Evolutionary conservation across 257 asterid genomes (phyloP), one percentile per base, ranked within the genome.

Genomic region (Ophiorrhiza pumila): DNA sequence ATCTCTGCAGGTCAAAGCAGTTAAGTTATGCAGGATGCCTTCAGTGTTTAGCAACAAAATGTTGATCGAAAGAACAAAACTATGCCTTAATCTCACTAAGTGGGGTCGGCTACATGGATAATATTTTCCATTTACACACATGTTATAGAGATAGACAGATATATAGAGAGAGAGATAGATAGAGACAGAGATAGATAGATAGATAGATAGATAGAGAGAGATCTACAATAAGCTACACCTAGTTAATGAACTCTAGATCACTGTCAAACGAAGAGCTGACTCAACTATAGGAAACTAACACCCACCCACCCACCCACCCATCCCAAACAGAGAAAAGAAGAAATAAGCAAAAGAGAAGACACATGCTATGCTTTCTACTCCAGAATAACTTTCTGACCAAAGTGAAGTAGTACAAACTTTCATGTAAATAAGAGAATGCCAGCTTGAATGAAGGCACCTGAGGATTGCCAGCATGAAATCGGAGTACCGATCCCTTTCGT

Each of bases 381-480:
- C 10, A 35, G 2, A 62, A 20, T 37, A 62, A 34, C 29, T 29
- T 20, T 3, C 25, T 47, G 10, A 50, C 43, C 37, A 22, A 17
- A 50, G 32, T 7, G 22, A 41, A 18, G 8, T 63, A 17, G 15
- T 27, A 23, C 61, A 50, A 29, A 59, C 64, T 32, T 46, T 59
- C 23, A 37, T 22, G 45, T 35, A 49, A 46, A 23, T 34, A 41
- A 58, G 52, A 64, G 47, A 77, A 59, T 67, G 65, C 69, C 29
- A 70, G 62, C 73, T 47, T 35, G 47, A 57, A 74, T 68, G 76
- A 70, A 77, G 68, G 81, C 77, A 95, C 99, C 98, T 95, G 88
- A 95, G 78, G 79, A 95, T 86, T 83, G 99, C 89, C 75, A 94
- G 96, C 95, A 92, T 91, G 86, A 94, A 82, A 84, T 95, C 99